Evolutionary conservation across 2,329 filamentous ascomycete genomes (phyloP).

Genomic region (Hypocreales sp.): DNA sequence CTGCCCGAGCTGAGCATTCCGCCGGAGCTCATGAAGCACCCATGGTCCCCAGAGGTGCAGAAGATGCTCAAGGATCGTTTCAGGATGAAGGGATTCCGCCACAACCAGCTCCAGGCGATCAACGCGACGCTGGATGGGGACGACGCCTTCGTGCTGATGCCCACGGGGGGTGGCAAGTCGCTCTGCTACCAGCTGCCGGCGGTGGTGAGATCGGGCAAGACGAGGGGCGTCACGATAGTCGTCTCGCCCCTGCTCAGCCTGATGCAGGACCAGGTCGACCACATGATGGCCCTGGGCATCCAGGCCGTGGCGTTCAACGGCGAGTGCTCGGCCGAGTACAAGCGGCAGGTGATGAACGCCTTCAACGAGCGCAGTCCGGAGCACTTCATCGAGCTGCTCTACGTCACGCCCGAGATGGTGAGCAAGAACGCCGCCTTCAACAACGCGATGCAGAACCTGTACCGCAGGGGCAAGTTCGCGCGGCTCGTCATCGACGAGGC

Average conservation of each 20-base stretch:
- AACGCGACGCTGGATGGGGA: slow-evolving; percentile 79
- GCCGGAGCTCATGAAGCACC: slow-evolving; percentile 43
- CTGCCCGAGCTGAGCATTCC: slow-evolving; percentile 22
- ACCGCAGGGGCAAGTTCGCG: slow-evolving; percentile 58
- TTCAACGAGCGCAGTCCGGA: slow-evolving; percentile 53
- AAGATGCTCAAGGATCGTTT: slow-evolving; percentile 71
- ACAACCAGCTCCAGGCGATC: slow-evolving; percentile 88
- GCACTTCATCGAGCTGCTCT: slow-evolving; percentile 69
- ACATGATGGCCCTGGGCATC: slow-evolving; percentile 60
- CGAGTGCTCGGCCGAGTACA: slow-evolving; percentile 48
- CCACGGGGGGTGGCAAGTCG: slow-evolving; percentile 92
- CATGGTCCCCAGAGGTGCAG: slow-evolving; percentile 80
- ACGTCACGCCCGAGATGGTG: slow-evolving; percentile 95
- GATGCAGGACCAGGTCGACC: slow-evolving; percentile 93
- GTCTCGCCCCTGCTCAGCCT: slow-evolving; percentile 89
- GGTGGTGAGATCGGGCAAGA: slow-evolving; percentile 65
- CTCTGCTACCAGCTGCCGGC: slow-evolving; percentile 93
- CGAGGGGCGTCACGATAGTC: slow-evolving; percentile 76
- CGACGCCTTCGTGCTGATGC: slow-evolving; percentile 94
- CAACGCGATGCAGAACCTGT: slow-evolving; percentile 49
- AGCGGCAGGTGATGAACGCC: slow-evolving; percentile 47
- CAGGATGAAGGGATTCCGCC: slow-evolving; percentile 70
- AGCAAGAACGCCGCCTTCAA: slow-evolving; percentile 61
- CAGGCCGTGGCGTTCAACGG: slow-evolving; percentile 72
- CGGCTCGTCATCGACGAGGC: slow-evolving; percentile 94